Evolutionary conservation across 257 asterid species (phyloP), one percentile per base, ranked within the genome.

Genomic region (Mitragyna speciosa): DNA sequence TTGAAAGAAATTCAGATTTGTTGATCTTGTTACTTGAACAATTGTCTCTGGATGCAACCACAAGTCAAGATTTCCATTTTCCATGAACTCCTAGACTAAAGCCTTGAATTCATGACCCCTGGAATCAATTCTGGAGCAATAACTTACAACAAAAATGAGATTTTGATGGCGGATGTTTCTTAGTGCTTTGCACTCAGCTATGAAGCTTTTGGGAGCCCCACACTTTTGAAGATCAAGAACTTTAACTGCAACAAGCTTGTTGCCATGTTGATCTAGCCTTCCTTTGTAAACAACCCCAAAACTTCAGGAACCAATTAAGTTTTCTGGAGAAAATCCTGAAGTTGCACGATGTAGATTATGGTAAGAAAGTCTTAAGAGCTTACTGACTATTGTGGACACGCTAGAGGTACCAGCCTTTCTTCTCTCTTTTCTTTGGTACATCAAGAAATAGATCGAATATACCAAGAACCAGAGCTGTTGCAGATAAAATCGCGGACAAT

Each of bases 91-190:
- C 2, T 36, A 36, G 41, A 36, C 41, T 36, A 36, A 4, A 36
- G 41, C 41, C 41, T 36, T 36, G 41, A 36, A 36, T 36, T 36
- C 41, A 36, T 36, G 2, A 6, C 88, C 86, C 45, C 14, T 43
- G 26, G 28, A 76, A 58, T 86, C 89, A 9, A 72, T 75, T 80
- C 88, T 77, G 17, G 66, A 54, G 70, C 86, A 86, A 20, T 80
- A 72, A 56, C 85, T 87, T 70, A 82, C 11, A 66, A 88, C 28
- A 41, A 81, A 47, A 3, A 84, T 49, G 12, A 88, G 71, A 36
- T 36, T 36, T 36, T 4, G 41, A 36, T 36, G 41, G 41, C 41
- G 41, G 41, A 36, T 36, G 41, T 72, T 78, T 70, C 79, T 75
- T 20, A 86, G 9, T 16, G 83, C 87, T 15, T 56, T 77, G 80